Conservation (phyloP, 371 early-diverging fungal genomes). For the Apophysomyces sp. region DNA sequence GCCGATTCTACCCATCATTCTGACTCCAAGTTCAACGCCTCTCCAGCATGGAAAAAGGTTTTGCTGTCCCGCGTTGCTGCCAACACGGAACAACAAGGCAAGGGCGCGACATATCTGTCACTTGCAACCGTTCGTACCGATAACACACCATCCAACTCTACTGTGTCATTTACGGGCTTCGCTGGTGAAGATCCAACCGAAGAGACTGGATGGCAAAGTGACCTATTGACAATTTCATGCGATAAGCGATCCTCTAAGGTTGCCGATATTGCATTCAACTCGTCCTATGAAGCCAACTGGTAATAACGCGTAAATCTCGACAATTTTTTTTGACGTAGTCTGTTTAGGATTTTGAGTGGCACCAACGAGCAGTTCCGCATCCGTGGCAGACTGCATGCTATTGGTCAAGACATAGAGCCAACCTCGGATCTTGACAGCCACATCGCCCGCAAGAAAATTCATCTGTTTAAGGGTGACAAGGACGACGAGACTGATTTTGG, state of each 20-base stretch:
- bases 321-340: background rate
- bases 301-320: background rate
- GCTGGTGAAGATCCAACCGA: conserved; percentile 14
- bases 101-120: conserved; percentile 9
- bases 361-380: conserved; percentile 17
- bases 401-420: conserved; percentile 9
- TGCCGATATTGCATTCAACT: background rate
- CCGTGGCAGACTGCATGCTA: conserved; percentile 9
- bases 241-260: conserved; percentile 14
- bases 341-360: conserved; percentile 1
- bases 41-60: conserved; percentile 13
- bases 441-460: conserved; percentile 11
- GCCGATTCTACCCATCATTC: background rate
- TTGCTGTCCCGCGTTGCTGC: background rate
- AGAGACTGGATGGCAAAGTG: conserved; percentile 12
- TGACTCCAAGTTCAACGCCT: background rate
- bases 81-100: background rate
- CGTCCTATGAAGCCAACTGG: conserved; percentile 17
- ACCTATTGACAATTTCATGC: conserved; percentile 8
- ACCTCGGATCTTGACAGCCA: conserved; percentile 7
- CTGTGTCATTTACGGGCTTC: conserved; percentile 22
- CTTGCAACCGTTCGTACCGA: conserved; percentile 17
- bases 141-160: conserved; percentile 19
- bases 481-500: conserved; percentile 3
- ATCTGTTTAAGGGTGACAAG: background rate